These are phyloP conservation scores for Funneliformis mosseae DNA, from an alignment of 192 early-diverging fungal genomes.

Conservation along the genomic window DNA sequence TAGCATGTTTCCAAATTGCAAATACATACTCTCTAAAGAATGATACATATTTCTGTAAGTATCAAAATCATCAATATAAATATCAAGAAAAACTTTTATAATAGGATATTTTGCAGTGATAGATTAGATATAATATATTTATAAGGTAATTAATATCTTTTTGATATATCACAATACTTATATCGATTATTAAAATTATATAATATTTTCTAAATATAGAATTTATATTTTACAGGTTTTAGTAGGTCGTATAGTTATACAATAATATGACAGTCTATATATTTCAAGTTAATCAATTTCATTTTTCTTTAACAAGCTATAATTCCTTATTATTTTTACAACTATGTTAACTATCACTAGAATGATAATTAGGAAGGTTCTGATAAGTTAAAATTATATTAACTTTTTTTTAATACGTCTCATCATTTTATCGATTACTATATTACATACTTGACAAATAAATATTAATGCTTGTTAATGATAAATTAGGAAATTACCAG, in stretches of 20 bases:
- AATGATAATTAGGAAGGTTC: background rate
- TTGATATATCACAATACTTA: background rate
- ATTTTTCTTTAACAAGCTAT: background rate
- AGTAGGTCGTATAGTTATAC: background rate
- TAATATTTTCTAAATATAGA: background rate
- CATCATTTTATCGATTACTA: background rate
- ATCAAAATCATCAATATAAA: conserved; percentile 8
- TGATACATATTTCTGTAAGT: too few relatives aligned
- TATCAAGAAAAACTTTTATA: conserved; percentile 11
- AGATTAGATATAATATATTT: background rate
- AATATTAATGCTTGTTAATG: background rate
- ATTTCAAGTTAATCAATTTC: background rate
- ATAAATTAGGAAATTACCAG: background rate
- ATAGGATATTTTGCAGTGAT: background rate
- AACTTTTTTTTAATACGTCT: background rate
- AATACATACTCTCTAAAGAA: background rate
- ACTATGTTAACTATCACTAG: background rate
- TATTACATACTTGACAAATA: background rate
- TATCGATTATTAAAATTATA: background rate
- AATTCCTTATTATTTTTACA: background rate
- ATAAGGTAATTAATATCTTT: background rate
- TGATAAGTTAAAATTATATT: background rate
- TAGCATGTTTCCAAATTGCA: conserved; percentile 7
- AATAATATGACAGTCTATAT: background rate
- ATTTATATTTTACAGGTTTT: background rate